phyloP scores from a whole-genome alignment of 1,139 yeast species.

The Kurtzmaniella quercitrusa region DNA sequence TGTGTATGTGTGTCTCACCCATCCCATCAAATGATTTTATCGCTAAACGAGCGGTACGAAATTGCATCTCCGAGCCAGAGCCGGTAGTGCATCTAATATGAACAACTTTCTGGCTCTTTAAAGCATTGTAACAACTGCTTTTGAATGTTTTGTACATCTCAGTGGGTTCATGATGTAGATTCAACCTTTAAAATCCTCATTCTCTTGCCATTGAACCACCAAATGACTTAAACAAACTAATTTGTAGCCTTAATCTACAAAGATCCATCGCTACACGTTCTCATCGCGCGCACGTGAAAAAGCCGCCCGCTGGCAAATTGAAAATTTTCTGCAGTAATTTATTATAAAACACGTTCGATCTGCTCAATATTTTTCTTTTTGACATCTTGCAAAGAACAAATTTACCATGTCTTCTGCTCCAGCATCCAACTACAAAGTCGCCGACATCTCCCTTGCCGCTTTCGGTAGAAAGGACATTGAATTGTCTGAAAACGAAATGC shows the following conservation, averaged over 20 bases:
- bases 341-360: constrained; percentile 3
- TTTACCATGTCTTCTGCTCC: constrained; percentile 25
- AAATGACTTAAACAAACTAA: too few species aligned
- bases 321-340: constrained; percentile 2
- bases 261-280: neutral
- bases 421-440: constrained; percentile 78
- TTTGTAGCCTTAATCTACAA: too few species aligned
- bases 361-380: constrained; percentile 1
- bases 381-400: neutral
- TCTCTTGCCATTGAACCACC: neutral
- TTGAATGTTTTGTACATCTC: too few species aligned
- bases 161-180: too few species aligned
- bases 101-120: too few species aligned
- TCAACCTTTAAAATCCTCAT: too few species aligned
- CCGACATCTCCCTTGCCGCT: constrained; percentile 98
- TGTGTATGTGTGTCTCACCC: too few species aligned
- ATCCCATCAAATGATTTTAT: neutral
- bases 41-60: constrained; percentile 1
- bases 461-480: constrained; percentile 99
- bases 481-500: constrained; percentile 99
- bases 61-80: neutral
- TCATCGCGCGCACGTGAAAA: neutral
- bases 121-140: too few species aligned
- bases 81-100: too few species aligned
- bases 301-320: neutral